phyloP scores from a whole-genome alignment of 2,329 filamentous ascomycete genomes.

The Alternaria sp. region DNA sequence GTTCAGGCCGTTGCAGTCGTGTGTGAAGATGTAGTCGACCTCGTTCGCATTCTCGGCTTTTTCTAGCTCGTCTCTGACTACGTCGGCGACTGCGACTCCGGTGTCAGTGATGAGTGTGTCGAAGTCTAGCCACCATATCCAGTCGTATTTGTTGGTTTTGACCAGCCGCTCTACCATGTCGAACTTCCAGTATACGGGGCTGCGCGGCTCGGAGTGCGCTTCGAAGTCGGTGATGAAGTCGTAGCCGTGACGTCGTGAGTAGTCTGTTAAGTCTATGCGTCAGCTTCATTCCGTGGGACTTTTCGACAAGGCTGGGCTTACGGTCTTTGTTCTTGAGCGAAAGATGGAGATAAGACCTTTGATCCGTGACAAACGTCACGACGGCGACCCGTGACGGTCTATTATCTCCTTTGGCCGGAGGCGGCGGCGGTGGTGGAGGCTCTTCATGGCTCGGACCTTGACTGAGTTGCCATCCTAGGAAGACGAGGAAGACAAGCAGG shows the following conservation, averaged over 20 bases:
- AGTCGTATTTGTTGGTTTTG: constrained; percentile 45
- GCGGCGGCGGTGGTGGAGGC: constrained; percentile 7
- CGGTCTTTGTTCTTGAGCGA: constrained; percentile 49
- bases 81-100: constrained; percentile 41
- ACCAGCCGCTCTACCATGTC: constrained; percentile 48
- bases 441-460: constrained; percentile 25
- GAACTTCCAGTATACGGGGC: constrained; percentile 47
- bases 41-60: constrained; percentile 38
- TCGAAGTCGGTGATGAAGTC: constrained; percentile 51
- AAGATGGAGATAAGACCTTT: constrained; percentile 45
- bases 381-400: constrained; percentile 39
- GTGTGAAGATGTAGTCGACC: constrained; percentile 47
- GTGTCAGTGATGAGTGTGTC: constrained; percentile 52
- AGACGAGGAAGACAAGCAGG: constrained; percentile 36
- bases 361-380: constrained; percentile 46
- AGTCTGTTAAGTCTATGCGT: constrained; percentile 34
- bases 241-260: constrained; percentile 49
- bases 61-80: constrained; percentile 43
- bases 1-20: constrained; percentile 51
- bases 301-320: constrained; percentile 18
- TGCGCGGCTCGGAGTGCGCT: constrained; percentile 33
- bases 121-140: constrained; percentile 54
- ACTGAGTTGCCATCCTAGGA: constrained; percentile 41
- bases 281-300: neutral
- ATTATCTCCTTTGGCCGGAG: constrained; percentile 8